Percentiles rank a stretch among this genome's conserved stretches.
Conservation (phyloP, 306 rosid genomes). For the Mimosa bimucronata region DNA sequence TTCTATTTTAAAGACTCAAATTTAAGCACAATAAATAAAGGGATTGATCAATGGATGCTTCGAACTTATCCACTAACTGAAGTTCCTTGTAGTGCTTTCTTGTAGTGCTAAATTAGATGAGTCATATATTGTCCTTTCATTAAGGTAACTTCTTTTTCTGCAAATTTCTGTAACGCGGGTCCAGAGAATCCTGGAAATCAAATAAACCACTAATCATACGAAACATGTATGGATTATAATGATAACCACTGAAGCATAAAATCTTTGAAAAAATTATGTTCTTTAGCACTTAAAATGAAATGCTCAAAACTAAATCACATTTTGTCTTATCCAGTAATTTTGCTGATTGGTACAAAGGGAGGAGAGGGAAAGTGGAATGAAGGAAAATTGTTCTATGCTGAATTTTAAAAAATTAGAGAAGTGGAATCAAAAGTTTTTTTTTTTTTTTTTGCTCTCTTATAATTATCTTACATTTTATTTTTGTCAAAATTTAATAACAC, state of each 20-base stretch:
- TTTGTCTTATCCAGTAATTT: not conserved
- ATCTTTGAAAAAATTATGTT: not conserved
- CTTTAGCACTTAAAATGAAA: not conserved
- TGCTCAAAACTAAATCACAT: not conserved
- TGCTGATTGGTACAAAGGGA: not conserved
- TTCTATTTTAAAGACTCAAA: not conserved
- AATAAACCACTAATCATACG: not conserved
- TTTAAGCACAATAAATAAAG: not conserved
- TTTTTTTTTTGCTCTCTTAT: too few relatives aligned
- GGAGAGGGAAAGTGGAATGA: too few relatives aligned
- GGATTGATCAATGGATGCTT: not conserved
- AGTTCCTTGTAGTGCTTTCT: constrained; percentile 18
- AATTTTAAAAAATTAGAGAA: too few relatives aligned
- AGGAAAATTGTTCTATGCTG: too few relatives aligned
- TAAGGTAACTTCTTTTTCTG: not conserved
- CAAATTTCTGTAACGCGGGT: not conserved
- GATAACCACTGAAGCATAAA: not conserved
- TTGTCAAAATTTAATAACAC: too few relatives aligned
- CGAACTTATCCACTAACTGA: constrained; percentile 29
- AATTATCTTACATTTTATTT: too few relatives aligned
- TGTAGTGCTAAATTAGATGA: not conserved
- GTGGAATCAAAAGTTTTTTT: too few relatives aligned
- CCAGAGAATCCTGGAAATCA: not conserved
- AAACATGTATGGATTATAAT: not conserved
- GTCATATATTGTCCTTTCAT: not conserved